Evolutionary conservation across 768 basidiomycete genomes (phyloP).

Genomic region (Cytidiella melzeri): DNA sequence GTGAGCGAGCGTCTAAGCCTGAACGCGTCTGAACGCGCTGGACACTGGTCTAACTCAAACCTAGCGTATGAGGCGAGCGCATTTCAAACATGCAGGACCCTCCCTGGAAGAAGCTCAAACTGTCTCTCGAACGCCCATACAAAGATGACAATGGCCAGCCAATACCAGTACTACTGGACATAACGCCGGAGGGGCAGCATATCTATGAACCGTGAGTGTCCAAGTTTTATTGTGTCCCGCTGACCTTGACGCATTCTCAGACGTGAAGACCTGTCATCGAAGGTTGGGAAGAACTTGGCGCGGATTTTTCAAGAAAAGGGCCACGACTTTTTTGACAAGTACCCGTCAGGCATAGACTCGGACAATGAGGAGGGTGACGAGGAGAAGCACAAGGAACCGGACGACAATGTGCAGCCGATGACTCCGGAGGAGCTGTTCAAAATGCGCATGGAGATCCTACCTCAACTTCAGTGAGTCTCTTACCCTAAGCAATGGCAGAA

Average conservation of each 20-base stretch:
- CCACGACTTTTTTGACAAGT: conserved; percentile 62
- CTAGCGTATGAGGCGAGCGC: too few relatives aligned
- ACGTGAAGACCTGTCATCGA: conserved; percentile 45
- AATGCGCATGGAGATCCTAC: conserved; percentile 67
- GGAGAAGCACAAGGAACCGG: conserved; percentile 24
- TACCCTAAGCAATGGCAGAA: neutral
- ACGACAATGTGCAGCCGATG: conserved; percentile 42
- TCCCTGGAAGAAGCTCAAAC: conserved; percentile 51
- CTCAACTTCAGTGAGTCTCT: conserved; percentile 63
- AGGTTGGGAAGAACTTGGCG: conserved; percentile 58
- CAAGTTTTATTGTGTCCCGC: conserved; percentile 3
- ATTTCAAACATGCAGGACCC: conserved; percentile 26
- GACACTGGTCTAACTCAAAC: too few relatives aligned
- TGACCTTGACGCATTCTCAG: conserved; percentile 18
- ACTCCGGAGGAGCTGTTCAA: conserved; percentile 65
- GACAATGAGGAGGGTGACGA: conserved; percentile 19
- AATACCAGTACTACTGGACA: conserved; percentile 62
- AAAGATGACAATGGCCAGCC: conserved; percentile 66
- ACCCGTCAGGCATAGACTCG: conserved; percentile 11
- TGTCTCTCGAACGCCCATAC: conserved; percentile 76
- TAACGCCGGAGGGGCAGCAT: conserved; percentile 61
- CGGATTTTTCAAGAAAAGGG: conserved; percentile 74
- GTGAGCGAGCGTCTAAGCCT: neutral
- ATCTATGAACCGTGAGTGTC: conserved; percentile 64
- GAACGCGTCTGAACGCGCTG: neutral